Evolutionary conservation across 2,329 filamentous ascomycete species (phyloP).

Genomic region (Septoria petroselini): DNA sequence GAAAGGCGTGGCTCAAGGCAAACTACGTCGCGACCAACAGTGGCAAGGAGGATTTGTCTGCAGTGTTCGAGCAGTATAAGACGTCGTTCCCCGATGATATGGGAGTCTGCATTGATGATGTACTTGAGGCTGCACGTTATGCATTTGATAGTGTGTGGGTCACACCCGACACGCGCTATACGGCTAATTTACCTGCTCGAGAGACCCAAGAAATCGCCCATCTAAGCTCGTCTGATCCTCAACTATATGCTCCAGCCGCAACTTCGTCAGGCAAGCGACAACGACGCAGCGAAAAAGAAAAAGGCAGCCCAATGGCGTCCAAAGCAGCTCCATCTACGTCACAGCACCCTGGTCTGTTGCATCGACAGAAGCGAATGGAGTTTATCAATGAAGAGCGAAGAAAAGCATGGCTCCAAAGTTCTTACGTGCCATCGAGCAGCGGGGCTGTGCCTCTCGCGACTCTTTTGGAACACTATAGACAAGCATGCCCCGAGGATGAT

Average conservation of each 20-base stretch:
- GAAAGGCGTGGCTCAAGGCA: constrained; percentile 5
- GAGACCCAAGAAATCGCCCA: background rate
- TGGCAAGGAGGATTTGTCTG: background rate
- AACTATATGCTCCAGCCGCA: background rate
- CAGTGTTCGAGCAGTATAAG: background rate
- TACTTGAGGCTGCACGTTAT: constrained; percentile 32
- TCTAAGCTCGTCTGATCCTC: background rate
- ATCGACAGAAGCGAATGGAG: constrained; percentile 4
- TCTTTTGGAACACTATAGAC: background rate
- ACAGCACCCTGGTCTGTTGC: background rate
- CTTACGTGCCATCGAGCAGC: background rate
- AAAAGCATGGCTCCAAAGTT: background rate
- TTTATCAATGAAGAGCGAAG: constrained; percentile 10
- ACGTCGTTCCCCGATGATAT: constrained; percentile 5
- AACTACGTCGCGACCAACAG: background rate
- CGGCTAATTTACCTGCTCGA: background rate
- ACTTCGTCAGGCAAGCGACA: background rate
- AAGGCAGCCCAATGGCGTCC: no score
- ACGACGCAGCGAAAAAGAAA: no score
- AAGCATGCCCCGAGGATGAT: constrained; percentile 5
- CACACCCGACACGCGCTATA: constrained; percentile 32
- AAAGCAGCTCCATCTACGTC: background rate
- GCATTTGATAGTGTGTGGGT: constrained; percentile 34
- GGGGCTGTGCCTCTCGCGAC: background rate
- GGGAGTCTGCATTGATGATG: background rate